These are phyloP conservation scores for Alternaria burnsii DNA, from an alignment of 2,329 filamentous ascomycete species.

Conservation along the genomic window DNA sequence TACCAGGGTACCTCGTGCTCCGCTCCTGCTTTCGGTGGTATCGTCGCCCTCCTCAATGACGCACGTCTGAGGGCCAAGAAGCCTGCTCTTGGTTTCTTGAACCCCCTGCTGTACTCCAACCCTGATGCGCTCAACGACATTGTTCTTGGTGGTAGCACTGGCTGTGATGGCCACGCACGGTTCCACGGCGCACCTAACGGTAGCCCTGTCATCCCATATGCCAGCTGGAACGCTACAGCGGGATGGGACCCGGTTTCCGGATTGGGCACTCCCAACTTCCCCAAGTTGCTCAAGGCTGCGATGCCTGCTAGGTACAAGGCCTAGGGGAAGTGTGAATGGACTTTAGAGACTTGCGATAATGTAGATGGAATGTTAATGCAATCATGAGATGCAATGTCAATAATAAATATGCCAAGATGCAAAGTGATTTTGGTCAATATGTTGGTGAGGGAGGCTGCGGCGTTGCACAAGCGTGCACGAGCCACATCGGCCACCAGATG, in stretches of 20 bases:
- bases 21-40: constrained; percentile 65
- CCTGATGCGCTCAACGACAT: constrained; percentile 60
- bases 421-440: not conserved
- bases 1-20: constrained; percentile 59
- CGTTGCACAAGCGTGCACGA: constrained; percentile 34
- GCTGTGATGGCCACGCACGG: constrained; percentile 46
- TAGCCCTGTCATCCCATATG: constrained; percentile 43
- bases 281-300: constrained; percentile 40
- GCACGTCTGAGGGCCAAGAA: constrained; percentile 61
- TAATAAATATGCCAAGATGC: no score
- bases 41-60: constrained; percentile 70
- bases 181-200: constrained; percentile 39
- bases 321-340: constrained; percentile 3
- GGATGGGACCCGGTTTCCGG: constrained; percentile 50
- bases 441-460: not conserved
- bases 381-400: not conserved
- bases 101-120: constrained; percentile 64
- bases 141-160: constrained; percentile 45
- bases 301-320: constrained; percentile 34
- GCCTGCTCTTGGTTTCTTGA: constrained; percentile 64
- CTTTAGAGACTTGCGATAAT: not conserved
- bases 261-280: constrained; percentile 42
- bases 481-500: constrained; percentile 2
- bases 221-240: constrained; percentile 41
- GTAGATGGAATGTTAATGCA: not conserved